These are phyloP conservation scores for Mucor circinelloides DNA, from an alignment of 371 early-diverging fungal genomes.

Conservation along the genomic window DNA sequence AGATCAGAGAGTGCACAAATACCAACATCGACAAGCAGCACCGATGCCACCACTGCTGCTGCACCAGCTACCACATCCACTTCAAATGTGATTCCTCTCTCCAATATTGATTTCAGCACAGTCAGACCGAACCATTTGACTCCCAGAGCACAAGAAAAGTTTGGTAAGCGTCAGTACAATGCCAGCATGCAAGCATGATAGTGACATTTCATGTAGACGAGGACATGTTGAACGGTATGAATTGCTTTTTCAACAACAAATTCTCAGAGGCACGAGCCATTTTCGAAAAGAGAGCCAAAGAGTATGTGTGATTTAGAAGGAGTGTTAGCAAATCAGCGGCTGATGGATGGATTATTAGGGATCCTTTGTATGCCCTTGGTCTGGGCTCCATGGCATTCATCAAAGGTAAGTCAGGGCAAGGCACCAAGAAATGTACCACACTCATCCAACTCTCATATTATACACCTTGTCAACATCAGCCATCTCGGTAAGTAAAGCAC, in stretches of 20 bases:
- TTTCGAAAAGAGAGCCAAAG: slow-evolving; percentile 35
- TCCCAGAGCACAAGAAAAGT: slow-evolving; percentile 45
- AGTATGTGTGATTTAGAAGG: slow-evolving; percentile 16
- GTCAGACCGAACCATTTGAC: slow-evolving; percentile 41
- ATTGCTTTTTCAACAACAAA: slow-evolving; percentile 58
- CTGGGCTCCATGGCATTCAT: slow-evolving; percentile 46
- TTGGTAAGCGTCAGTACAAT: slow-evolving; percentile 28
- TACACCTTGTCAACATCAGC: neutral
- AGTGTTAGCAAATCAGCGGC: neutral
- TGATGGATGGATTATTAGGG: slow-evolving; percentile 19
- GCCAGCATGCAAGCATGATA: no score
- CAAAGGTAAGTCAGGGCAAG: slow-evolving; percentile 34
- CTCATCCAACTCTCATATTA: neutral
- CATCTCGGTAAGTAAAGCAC: slow-evolving; percentile 20
- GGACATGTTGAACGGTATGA: slow-evolving; percentile 50
- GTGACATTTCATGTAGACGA: slow-evolving; percentile 37
- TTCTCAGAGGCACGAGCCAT: slow-evolving; percentile 49
- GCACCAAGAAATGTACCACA: neutral
- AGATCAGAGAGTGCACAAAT: neutral
- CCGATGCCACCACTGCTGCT: neutral
- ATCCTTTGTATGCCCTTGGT: slow-evolving; percentile 47
- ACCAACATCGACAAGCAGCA: neutral
- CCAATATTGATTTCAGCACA: slow-evolving; percentile 21
- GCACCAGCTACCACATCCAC: neutral
- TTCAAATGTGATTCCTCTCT: slow-evolving; percentile 6